Evolutionary conservation across 306 rosid genomes (phyloP), one percentile per base, ranked within the genome.

Genomic region (Pyrus communis): DNA sequence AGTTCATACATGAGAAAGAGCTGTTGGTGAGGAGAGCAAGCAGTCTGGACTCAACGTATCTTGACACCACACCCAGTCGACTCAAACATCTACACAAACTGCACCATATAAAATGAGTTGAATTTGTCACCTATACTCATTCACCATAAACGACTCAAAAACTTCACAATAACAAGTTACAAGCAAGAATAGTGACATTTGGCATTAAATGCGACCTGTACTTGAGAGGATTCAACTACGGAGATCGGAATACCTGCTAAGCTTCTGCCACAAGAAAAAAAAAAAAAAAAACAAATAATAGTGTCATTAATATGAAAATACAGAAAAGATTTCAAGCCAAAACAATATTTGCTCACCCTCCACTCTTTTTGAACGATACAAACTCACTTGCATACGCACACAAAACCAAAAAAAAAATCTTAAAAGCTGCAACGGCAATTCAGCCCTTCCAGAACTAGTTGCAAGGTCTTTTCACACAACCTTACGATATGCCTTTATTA

Each of bases 1-100:
- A 71, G 77, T 83, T 79, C 77, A 76, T 75, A 82, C 51, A 73
- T 74, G 78, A 65, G 77, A 86, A 80, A 83, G 19, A 82, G 86
- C 81, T 77, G 80, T 65, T 72, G 40, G 28, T 6, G 64, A 64
- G 82, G 86, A 80, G 84, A 68, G 75, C 75, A 77, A 73, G 73
- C 79, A 67, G 38, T 61, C 69, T 64, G 43, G 69, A 17, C 78
- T 66, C 70, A 21, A 74, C 30, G 23, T 62, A 60, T 52, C 78
- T 73, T 38, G 42, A 38, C 42, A 73, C 79, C 65, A 46, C 63
- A 76, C 31, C 67, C 76, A 71, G 75, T 42, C 66, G 78, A 81
- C 77, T 64, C 81, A 35, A 27, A 67, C 81, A 72, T 75, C 84
- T 66, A 61, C 55, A 63, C 62, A 63, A 55, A 54, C 63, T 28